phyloP scores from a whole-genome alignment of 495 filamentous ascomycete species.

The Penicillium pulvis region DNA sequence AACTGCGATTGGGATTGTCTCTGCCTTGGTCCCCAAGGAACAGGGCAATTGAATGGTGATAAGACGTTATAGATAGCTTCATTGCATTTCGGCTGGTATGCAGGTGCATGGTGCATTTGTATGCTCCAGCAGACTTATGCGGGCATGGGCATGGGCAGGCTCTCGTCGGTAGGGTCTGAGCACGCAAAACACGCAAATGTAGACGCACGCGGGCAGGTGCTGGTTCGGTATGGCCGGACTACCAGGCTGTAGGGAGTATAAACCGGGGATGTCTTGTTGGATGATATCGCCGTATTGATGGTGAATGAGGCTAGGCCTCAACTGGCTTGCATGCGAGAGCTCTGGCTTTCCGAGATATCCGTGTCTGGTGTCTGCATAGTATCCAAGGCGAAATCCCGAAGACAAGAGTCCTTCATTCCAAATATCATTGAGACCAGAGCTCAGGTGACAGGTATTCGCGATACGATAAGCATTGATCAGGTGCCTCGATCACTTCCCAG shows the following conservation, averaged over 20 bases:
- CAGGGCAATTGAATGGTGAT: background rate
- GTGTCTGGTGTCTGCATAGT: background rate
- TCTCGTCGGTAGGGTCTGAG: slow-evolving; percentile 1
- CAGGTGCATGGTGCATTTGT: background rate
- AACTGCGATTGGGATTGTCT: background rate
- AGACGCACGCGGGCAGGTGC: background rate
- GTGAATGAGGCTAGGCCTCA: background rate
- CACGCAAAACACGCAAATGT: background rate
- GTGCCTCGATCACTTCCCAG: too few species aligned
- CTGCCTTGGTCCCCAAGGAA: background rate
- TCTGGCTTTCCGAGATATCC: background rate
- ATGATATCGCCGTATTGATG: background rate
- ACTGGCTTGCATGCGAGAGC: background rate
- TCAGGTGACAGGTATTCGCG: too few species aligned
- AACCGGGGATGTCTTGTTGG: background rate
- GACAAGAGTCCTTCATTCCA: too few species aligned
- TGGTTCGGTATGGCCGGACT: background rate
- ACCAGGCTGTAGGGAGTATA: background rate
- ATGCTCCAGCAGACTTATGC: slow-evolving; percentile 6
- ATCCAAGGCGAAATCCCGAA: background rate
- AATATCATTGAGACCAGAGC: too few species aligned
- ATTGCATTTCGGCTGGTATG: background rate
- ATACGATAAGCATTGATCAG: too few species aligned
- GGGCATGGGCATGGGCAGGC: background rate
- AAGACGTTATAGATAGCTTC: too few species aligned